Evolutionary conservation across 2,329 filamentous ascomycete species (phyloP).

Genomic region (Stachybotrys chartarum): DNA sequence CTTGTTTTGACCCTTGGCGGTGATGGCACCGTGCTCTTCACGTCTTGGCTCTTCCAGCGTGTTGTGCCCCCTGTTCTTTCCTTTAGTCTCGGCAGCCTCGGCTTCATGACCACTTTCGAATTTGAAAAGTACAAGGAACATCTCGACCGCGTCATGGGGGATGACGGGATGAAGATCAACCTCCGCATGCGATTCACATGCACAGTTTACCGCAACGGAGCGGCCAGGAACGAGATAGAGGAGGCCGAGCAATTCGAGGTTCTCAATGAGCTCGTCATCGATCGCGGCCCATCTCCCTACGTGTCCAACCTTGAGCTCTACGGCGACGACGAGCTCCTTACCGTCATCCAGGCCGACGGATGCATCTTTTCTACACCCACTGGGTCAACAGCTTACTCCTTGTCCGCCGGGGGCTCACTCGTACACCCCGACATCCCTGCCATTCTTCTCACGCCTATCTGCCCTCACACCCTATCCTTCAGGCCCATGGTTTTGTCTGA

Average conservation of each 20-base stretch:
- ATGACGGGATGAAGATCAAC: slow-evolving; percentile 93
- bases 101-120: slow-evolving; percentile 84
- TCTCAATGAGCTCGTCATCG: slow-evolving; percentile 96
- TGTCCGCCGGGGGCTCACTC: slow-evolving; percentile 89
- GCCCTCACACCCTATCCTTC: slow-evolving; percentile 94
- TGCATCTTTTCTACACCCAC: slow-evolving; percentile 98
- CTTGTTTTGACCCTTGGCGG: slow-evolving; percentile 83
- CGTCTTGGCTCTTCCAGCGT: slow-evolving; percentile 86
- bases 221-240: slow-evolving; percentile 56
- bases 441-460: slow-evolving; percentile 94
- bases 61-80: slow-evolving; percentile 79
- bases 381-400: slow-evolving; percentile 88
- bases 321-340: slow-evolving; percentile 89
- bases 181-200: slow-evolving; percentile 98
- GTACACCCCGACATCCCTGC: slow-evolving; percentile 96
- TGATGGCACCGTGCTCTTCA: slow-evolving; percentile 82
- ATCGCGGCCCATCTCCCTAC: slow-evolving; percentile 92
- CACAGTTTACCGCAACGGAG: slow-evolving; percentile 77
- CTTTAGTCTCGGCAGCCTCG: slow-evolving; percentile 76
- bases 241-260: slow-evolving; percentile 97
- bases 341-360: slow-evolving; percentile 91
- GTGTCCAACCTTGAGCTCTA: slow-evolving; percentile 96
- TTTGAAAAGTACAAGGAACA: slow-evolving; percentile 84
- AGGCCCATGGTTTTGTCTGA: slow-evolving; percentile 96
- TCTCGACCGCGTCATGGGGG: slow-evolving; percentile 84